phyloP scores from a whole-genome alignment of 176 grass and related monocot genomes.

The Juncus inflexus region DNA sequence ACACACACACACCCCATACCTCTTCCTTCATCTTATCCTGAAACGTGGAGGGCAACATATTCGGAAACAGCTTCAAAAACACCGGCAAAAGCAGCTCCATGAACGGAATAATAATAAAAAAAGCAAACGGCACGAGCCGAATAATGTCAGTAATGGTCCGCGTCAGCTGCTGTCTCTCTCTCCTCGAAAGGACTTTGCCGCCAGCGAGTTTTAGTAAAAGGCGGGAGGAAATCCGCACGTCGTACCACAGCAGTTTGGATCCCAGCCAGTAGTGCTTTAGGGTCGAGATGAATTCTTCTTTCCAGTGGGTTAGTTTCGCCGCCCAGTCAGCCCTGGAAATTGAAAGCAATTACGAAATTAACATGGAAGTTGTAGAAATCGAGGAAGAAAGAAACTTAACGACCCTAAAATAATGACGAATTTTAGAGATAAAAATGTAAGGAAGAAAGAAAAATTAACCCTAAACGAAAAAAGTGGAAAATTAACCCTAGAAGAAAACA shows the following conservation, averaged over 20 bases:
- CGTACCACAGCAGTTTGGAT: conserved; percentile 61
- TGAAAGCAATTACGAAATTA: no score
- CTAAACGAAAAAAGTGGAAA: neutral
- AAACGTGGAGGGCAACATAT: conserved; percentile 96
- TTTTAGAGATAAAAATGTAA: conserved; percentile 24
- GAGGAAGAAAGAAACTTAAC: no score
- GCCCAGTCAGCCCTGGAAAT: conserved; percentile 70
- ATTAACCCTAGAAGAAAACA: conserved; percentile 5
- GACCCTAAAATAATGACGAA: conserved; percentile 32
- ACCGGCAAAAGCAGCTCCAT: conserved; percentile 94
- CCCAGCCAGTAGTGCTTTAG: conserved; percentile 94
- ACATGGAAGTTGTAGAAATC: no score
- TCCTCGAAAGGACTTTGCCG: conserved; percentile 78
- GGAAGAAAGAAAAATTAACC: conserved; percentile 12
- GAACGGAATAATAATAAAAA: conserved; percentile 89
- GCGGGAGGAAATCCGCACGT: conserved; percentile 90
- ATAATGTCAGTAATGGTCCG: conserved; percentile 89
- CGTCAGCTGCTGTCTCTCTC: conserved; percentile 84
- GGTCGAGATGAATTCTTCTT: conserved; percentile 80
- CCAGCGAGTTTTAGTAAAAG: conserved; percentile 81
- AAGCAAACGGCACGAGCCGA: conserved; percentile 81
- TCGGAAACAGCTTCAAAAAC: conserved; percentile 87
- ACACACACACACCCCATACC: conserved; percentile 31
- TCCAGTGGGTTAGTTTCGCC: conserved; percentile 79
- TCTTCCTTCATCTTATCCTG: conserved; percentile 91